phyloP scores from a whole-genome alignment of 257 asterid species.

The Misopates orontium region DNA sequence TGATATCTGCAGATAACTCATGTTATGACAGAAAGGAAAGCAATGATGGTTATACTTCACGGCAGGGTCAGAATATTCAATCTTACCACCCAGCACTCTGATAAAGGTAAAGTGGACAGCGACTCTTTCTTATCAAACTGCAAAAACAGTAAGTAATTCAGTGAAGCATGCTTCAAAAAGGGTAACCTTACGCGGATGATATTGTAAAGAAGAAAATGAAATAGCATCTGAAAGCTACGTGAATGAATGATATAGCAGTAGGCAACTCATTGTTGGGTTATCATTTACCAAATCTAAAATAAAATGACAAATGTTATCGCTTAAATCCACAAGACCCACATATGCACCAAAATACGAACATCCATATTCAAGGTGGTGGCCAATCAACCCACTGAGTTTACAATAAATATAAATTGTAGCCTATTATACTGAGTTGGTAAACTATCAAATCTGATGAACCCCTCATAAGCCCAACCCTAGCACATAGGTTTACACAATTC shows the following conservation, averaged over 20 bases:
- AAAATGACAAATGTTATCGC: conserved; percentile 2
- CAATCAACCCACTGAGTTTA: not conserved
- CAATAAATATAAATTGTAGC: not conserved
- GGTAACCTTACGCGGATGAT: not conserved
- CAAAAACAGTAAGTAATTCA: conserved; percentile 30
- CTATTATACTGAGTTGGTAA: not conserved
- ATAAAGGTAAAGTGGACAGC: conserved; percentile 67
- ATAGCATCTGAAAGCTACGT: conserved; percentile 18
- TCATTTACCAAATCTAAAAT: not conserved
- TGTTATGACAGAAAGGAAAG: conserved; percentile 23
- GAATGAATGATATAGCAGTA: not conserved
- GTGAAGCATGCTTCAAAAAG: conserved; percentile 25
- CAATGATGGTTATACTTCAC: conserved; percentile 14
- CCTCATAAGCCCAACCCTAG: not conserved
- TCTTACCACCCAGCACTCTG: conserved; percentile 99
- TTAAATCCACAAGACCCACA: conserved; percentile 16
- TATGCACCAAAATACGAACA: conserved; percentile 3
- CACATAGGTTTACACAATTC: not conserved
- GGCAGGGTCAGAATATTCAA: conserved; percentile 17
- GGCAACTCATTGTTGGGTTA: too few relatives aligned
- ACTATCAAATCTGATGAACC: not conserved
- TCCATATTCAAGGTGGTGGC: conserved; percentile 5
- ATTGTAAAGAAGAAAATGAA: conserved; percentile 2
- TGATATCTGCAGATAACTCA: conserved; percentile 57
- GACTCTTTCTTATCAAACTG: conserved; percentile 77